These are phyloP conservation scores for Suillus lakei DNA, from an alignment of 768 basidiomycete species.

Conservation along the genomic window DNA sequence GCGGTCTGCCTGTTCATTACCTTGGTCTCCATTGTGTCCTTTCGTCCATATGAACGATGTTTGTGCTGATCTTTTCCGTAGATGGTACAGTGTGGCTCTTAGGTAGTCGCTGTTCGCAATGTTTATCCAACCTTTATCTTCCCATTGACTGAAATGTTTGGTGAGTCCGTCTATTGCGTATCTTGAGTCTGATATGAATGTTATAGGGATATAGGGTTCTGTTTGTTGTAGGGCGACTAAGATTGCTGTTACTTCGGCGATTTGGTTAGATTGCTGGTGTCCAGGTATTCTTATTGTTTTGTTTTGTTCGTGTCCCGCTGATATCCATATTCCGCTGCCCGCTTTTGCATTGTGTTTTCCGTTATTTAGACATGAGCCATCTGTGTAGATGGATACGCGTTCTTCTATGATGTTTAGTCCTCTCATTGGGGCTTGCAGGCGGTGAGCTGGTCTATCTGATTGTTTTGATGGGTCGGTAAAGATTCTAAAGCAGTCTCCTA, in stretches of 20 bases:
- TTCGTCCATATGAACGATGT: constrained; percentile 31
- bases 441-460: background rate
- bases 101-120: constrained; percentile 22
- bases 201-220: background rate
- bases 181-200: constrained; percentile 21
- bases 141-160: constrained; percentile 12
- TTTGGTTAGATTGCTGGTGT: constrained; percentile 13
- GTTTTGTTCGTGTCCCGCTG: background rate
- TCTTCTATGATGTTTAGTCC: background rate
- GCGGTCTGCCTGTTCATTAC: constrained; percentile 29
- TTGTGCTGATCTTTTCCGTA: constrained; percentile 11
- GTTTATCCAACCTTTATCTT: constrained; percentile 30
- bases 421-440: background rate
- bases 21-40: constrained; percentile 23
- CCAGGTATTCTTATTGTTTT: constrained; percentile 5
- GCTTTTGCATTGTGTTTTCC: constrained; percentile 10
- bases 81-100: constrained; percentile 19
- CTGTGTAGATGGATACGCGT: constrained; percentile 24
- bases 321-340: constrained; percentile 23
- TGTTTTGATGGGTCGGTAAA: background rate
- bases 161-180: constrained; percentile 17
- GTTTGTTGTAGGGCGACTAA: background rate
- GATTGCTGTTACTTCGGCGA: constrained; percentile 13
- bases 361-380: constrained; percentile 28
- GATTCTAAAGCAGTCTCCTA: constrained; percentile 7